These are phyloP conservation scores for Alternaria conjuncta DNA, from an alignment of 2,329 filamentous ascomycete genomes.

Conservation along the genomic window DNA sequence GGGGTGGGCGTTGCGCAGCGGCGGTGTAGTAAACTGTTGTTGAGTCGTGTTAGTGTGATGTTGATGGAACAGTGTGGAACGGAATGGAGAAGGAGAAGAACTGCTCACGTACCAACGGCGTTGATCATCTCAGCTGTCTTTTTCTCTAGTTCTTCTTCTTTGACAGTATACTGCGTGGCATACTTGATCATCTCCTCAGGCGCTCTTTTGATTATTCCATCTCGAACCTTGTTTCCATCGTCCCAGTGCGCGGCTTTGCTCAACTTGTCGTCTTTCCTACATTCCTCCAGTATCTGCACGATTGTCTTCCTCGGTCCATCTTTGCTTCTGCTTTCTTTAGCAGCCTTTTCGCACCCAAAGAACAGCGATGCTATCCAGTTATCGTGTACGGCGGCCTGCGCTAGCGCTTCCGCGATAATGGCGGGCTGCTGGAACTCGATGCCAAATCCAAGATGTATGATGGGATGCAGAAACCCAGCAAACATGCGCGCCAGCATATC, in stretches of 20 bases:
- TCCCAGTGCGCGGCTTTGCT: slow-evolving; percentile 57
- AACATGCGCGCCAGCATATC: slow-evolving; percentile 74
- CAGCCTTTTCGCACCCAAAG: slow-evolving; percentile 58
- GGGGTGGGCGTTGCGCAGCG: slow-evolving; percentile 67
- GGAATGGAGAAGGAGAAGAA: not conserved
- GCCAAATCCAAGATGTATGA: slow-evolving; percentile 86
- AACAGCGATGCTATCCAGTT: slow-evolving; percentile 64
- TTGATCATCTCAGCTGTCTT: slow-evolving; percentile 75
- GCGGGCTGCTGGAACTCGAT: slow-evolving; percentile 83
- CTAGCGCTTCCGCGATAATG: slow-evolving; percentile 79
- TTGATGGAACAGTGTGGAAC: not conserved
- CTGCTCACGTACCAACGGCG: slow-evolving; percentile 54
- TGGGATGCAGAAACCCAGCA: slow-evolving; percentile 74
- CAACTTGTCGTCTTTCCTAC: slow-evolving; percentile 64
- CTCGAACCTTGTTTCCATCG: slow-evolving; percentile 69
- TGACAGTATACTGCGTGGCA: slow-evolving; percentile 61
- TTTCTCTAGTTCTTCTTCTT: slow-evolving; percentile 62
- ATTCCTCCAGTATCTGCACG: slow-evolving; percentile 66
- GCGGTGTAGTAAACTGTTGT: slow-evolving; percentile 60
- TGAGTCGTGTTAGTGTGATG: not conserved
- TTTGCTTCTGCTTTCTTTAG: slow-evolving; percentile 37
- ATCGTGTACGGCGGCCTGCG: slow-evolving; percentile 75
- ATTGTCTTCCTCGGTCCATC: slow-evolving; percentile 50
- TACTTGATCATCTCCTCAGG: slow-evolving; percentile 67
- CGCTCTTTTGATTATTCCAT: slow-evolving; percentile 71